These are phyloP conservation scores for Termitomyces sp. DNA, from an alignment of 1,284 basidiomycete species.

Conservation along the genomic window DNA sequence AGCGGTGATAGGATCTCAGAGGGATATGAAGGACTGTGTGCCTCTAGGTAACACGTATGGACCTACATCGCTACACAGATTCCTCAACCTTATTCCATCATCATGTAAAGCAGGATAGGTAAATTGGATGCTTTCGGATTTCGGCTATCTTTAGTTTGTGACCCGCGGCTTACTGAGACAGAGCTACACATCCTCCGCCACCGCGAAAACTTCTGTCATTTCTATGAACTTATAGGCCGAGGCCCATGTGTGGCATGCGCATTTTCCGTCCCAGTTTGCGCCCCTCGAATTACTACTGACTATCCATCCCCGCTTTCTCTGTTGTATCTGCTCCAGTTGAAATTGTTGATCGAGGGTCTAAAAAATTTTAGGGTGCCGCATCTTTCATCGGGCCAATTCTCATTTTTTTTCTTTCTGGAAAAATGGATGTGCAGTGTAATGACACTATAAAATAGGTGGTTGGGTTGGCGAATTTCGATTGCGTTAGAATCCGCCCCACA, in stretches of 20 bases:
- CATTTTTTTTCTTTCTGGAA: background rate
- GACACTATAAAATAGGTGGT: background rate
- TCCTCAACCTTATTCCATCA: background rate
- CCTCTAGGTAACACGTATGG: constrained; percentile 5
- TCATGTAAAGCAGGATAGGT: constrained; percentile 11
- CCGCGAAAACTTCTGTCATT: background rate
- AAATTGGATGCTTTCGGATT: constrained; percentile 15
- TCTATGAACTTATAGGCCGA: background rate
- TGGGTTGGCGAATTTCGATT: background rate
- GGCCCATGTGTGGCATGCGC: background rate
- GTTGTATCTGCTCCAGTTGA: background rate
- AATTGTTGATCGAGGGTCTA: constrained; percentile 1
- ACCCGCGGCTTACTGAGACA: background rate
- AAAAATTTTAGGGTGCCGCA: constrained; percentile 1
- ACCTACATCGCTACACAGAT: constrained; percentile 4
- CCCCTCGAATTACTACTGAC: background rate
- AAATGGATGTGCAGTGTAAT: background rate
- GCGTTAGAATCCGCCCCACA: background rate
- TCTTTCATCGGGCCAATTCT: background rate
- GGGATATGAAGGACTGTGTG: background rate
- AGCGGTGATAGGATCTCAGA: constrained; percentile 5
- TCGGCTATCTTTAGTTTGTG: background rate
- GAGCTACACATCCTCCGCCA: background rate
- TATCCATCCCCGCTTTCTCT: background rate
- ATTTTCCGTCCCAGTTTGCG: background rate